Conservation (phyloP, 176 grass and related monocot species). For the Eragrostis nindensis region DNA sequence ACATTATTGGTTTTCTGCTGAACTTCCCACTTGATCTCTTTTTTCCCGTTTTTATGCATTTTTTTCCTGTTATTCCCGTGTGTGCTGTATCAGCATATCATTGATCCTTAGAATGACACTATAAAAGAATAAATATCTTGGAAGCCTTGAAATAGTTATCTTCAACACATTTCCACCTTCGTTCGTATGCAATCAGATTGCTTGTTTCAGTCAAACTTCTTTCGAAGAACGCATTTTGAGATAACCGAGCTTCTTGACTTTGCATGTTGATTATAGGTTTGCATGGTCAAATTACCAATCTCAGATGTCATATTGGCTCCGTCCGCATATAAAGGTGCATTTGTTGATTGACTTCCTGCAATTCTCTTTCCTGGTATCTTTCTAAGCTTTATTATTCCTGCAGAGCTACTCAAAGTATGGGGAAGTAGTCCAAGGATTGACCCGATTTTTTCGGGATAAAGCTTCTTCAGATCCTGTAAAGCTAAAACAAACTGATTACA, state of each 20-base stretch:
- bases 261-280: conserved; percentile 70
- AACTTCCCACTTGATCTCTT: conserved; percentile 8
- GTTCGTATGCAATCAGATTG: not conserved
- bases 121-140: conserved; percentile 12
- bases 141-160: conserved; percentile 25
- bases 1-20: conserved; percentile 38
- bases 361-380: conserved; percentile 21
- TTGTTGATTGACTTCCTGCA: conserved; percentile 39
- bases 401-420: conserved; percentile 92
- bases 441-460: conserved; percentile 89
- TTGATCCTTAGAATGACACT: not conserved
- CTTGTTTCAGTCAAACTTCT: conserved; percentile 14
- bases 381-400: conserved; percentile 43
- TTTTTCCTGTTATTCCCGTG: conserved; percentile 9
- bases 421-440: conserved; percentile 78
- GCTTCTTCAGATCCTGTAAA: conserved; percentile 50
- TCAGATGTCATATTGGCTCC: conserved; percentile 95
- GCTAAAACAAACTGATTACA: conserved; percentile 52
- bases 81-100: conserved; percentile 9
- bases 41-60: conserved; percentile 16
- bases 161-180: conserved; percentile 13
- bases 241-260: conserved; percentile 38
- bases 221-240: conserved; percentile 10
- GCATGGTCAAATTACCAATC: conserved; percentile 68
- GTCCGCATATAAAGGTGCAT: conserved; percentile 79